A percentile compares a stretch with the other conserved stretches of the same genome.
These are phyloP conservation scores for Tulasnella sp. DNA, from an alignment of 768 basidiomycete genomes.

Conservation along the genomic window DNA sequence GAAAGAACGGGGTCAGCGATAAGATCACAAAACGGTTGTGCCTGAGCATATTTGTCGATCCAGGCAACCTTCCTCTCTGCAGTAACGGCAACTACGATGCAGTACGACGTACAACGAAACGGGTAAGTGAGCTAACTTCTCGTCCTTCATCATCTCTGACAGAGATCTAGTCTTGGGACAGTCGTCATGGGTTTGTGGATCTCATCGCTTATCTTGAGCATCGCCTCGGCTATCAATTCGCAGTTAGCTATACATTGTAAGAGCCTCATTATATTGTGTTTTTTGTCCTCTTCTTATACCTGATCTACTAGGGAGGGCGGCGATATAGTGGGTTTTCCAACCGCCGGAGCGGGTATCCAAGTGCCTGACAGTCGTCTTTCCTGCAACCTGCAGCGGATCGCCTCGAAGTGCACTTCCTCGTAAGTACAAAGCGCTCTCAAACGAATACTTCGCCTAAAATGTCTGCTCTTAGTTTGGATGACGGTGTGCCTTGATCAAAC, in stretches of 20 bases:
- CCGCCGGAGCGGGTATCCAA: not conserved
- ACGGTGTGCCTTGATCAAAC: conserved; percentile 32
- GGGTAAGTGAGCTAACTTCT: not conserved
- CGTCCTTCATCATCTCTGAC: not conserved
- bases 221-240: conserved; percentile 36
- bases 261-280: conserved; percentile 47
- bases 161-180: conserved; percentile 43
- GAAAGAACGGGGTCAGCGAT: not conserved
- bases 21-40: too few species aligned
- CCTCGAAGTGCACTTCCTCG: conserved; percentile 33
- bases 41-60: too few species aligned
- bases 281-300: conserved; percentile 45
- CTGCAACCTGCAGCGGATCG: conserved; percentile 10
- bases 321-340: conserved; percentile 40
- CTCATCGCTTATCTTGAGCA: conserved; percentile 33
- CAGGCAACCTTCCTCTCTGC: conserved; percentile 2
- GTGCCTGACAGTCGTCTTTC: not conserved
- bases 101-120: not conserved
- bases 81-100: conserved; percentile 12
- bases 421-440: not conserved
- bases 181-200: conserved; percentile 36
- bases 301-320: conserved; percentile 23
- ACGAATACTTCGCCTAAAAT: not conserved
- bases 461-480: conserved; percentile 10
- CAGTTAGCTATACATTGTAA: conserved; percentile 34